These are phyloP conservation scores for Phytopythium aichiense DNA, from an alignment of 352 stramenopile genomes.

Conservation along the genomic window DNA sequence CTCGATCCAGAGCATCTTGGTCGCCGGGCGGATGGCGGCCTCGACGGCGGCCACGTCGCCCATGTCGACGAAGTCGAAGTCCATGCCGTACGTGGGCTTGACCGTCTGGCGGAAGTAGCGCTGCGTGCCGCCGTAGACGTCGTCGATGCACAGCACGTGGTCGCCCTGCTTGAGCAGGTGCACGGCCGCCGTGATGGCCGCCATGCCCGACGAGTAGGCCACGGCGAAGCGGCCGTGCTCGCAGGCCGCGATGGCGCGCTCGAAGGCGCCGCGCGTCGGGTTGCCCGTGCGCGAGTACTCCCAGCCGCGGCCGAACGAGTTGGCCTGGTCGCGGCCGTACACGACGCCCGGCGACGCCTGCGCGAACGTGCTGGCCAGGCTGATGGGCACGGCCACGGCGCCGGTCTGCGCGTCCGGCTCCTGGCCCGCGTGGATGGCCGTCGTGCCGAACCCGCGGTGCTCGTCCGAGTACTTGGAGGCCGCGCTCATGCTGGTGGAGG, in stretches of 20 bases:
- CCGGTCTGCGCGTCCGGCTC: constrained; percentile 69
- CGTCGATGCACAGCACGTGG: constrained; percentile 94
- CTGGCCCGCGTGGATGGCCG: constrained; percentile 82
- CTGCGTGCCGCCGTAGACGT: constrained; percentile 95
- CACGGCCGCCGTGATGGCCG: constrained; percentile 84
- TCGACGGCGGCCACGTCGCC: constrained; percentile 81
- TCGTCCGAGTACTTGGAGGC: constrained; percentile 62
- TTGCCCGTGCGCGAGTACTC: constrained; percentile 95
- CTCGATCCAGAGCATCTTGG: constrained; percentile 94
- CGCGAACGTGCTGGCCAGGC: constrained; percentile 90
- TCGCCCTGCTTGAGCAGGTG: constrained; percentile 90
- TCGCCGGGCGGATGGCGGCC: constrained; percentile 81
- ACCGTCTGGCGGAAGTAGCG: constrained; percentile 93
- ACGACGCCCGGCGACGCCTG: constrained; percentile 74
- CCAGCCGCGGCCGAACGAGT: constrained; percentile 94
- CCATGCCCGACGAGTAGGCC: constrained; percentile 89
- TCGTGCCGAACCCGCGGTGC: constrained; percentile 80
- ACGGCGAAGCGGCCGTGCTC: constrained; percentile 90
- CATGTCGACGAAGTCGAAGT: constrained; percentile 95
- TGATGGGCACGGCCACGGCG: constrained; percentile 88
- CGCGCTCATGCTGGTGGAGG: constrained; percentile 33
- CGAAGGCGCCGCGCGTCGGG: constrained; percentile 93
- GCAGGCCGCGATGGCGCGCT: constrained; percentile 89
- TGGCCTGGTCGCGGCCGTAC: constrained; percentile 67
- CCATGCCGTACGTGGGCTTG: constrained; percentile 86